A percentile compares a stretch with the other conserved stretches of the same genome.
Evolutionary conservation across 140 eudicot species (phyloP).

Genomic region (Bidens hawaiensis): DNA sequence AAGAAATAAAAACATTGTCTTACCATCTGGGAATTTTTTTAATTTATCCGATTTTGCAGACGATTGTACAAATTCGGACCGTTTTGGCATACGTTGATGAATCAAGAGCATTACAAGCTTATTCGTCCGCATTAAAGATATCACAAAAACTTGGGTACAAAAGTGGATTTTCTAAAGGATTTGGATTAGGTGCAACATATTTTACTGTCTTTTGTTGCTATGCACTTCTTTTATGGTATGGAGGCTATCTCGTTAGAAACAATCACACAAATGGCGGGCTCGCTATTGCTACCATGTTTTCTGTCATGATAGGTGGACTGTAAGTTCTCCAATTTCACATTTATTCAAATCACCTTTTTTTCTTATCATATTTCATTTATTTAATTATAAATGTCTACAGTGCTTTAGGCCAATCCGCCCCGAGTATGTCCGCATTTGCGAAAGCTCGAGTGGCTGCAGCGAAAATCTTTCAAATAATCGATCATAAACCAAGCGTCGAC

Average conservation of each 20-base stretch:
- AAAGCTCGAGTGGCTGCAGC: too few species aligned
- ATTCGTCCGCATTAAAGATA: too few species aligned
- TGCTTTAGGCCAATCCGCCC: constrained; percentile 75
- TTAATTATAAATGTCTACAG: constrained; percentile 24
- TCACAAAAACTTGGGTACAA: too few species aligned
- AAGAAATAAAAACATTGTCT: not conserved
- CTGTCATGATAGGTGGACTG: constrained; percentile 91
- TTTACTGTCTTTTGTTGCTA: too few species aligned
- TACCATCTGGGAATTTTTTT: constrained; percentile 10
- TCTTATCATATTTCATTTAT: not conserved
- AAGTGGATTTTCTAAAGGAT: too few species aligned
- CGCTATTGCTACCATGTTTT: constrained; percentile 83
- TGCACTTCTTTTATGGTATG: too few species aligned
- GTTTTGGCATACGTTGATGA: too few species aligned
- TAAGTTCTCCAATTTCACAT: constrained; percentile 33
- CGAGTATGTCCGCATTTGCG: too few species aligned
- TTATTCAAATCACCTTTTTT: not conserved
- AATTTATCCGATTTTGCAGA: constrained; percentile 11
- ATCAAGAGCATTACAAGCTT: too few species aligned
- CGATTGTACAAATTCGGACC: too few species aligned
- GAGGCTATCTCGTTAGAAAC: too few species aligned
- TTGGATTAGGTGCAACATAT: too few species aligned
- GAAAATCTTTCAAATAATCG: constrained; percentile 60
- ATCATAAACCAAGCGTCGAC: constrained; percentile 67
- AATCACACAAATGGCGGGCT: constrained; percentile 81